Evolutionary conservation across 2,329 filamentous ascomycete genomes (phyloP), one percentile per base, ranked within the genome.

Genomic region (Clarireedia paspali): DNA sequence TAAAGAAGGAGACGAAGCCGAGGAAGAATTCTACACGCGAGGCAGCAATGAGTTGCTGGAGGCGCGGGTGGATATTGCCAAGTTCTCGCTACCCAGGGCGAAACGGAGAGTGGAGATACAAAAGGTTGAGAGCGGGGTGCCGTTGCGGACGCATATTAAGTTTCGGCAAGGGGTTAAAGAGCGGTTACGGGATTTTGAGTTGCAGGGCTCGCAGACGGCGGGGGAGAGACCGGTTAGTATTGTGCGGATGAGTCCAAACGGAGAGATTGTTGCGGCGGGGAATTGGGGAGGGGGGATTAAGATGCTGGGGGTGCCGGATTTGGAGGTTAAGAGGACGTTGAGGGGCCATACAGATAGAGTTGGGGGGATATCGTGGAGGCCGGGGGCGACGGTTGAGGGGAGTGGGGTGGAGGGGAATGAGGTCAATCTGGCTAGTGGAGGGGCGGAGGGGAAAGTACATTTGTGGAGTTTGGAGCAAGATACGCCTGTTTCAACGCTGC

Each of bases 11-110:
- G 89, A 91, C 48, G 89, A 91, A 53, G 83, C 86, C 63, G 88
- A 95, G 62, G 91, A 97, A 67, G 94, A 99, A 65, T 99, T 96
- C 71, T 99, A 96, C 70, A 96, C 92, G 0, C 81, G 88, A 64
- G 94, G 94, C 3, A 82, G 84, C 1, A 77, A 82, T 4, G 84
- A 85, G 42, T 76, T 99, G 24, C 73, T 96, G 4, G 77, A 87
- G 50, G 89, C 90, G 2, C 81, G 94, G 58, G 83, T 84, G 65
- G 80, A 86, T 26, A 91, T 99, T 59, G 90, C 91, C 6, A 78
- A 80, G 47, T 97, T 86, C 71, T 95, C 91, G 5, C 73, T 99
- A 49, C 90, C 91, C 1, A 79, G 89, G 55, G 89, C 94, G 50
- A 89, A 88, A 69, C 81, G 81, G 63, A 82, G 92, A 61, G 75